Conservation (phyloP, 331 rosid genomes). For the Telfairia occidentalis region DNA sequence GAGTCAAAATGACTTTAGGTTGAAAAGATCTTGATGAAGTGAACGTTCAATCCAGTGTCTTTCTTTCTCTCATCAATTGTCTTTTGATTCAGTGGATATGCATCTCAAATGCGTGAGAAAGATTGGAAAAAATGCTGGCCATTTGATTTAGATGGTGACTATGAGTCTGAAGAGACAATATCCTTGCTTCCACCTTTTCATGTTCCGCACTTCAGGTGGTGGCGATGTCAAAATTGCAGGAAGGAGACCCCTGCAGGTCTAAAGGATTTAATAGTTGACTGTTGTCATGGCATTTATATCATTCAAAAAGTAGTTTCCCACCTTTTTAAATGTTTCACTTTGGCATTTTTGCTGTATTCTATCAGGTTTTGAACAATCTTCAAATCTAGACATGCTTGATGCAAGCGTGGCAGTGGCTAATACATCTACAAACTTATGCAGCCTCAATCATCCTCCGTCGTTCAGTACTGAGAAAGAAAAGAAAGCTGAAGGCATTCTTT, state of each 20-base stretch:
- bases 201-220: constrained; percentile 50
- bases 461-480: constrained; percentile 37
- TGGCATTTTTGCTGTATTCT: neutral
- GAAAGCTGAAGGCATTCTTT: constrained; percentile 27
- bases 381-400: constrained; percentile 24
- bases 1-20: neutral
- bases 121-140: constrained; percentile 86
- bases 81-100: constrained; percentile 54
- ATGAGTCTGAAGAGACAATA: constrained; percentile 27
- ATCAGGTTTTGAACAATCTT: constrained; percentile 27
- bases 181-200: constrained; percentile 40
- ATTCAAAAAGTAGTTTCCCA: neutral
- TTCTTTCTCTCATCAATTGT: neutral
- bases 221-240: constrained; percentile 36
- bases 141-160: constrained; percentile 37
- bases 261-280: constrained; percentile 19
- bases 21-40: neutral
- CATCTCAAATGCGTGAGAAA: constrained; percentile 59
- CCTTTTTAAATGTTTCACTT: neutral
- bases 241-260: constrained; percentile 31
- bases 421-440: constrained; percentile 17
- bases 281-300: neutral
- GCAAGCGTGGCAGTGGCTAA: constrained; percentile 37
- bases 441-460: constrained; percentile 23
- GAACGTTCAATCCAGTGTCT: neutral